These are phyloP conservation scores for Batrachochytrium dendrobatidis DNA, from an alignment of 371 early-diverging fungal genomes.

Conservation along the genomic window DNA sequence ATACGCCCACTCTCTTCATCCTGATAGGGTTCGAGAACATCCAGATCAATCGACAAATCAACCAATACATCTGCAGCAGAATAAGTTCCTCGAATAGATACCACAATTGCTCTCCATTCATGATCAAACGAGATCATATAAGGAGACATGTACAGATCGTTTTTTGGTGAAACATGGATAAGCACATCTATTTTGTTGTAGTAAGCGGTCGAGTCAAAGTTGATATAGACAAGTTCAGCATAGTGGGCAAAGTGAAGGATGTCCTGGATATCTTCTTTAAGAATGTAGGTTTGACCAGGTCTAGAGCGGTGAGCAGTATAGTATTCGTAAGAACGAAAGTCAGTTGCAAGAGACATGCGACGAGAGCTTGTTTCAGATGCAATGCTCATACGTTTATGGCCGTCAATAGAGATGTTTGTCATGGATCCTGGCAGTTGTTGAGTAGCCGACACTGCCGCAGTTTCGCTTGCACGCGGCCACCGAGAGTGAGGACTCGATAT, in stretches of 20 bases:
- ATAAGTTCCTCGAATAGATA: slow-evolving; percentile 34
- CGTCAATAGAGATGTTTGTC: neutral
- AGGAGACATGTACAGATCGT: slow-evolving; percentile 25
- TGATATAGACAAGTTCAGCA: slow-evolving; percentile 28
- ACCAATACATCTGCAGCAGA: slow-evolving; percentile 32
- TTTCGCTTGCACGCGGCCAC: too few species aligned
- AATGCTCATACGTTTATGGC: neutral
- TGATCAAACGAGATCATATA: slow-evolving; percentile 26
- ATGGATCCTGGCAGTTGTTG: too few species aligned
- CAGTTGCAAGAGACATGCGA: neutral
- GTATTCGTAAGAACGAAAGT: neutral
- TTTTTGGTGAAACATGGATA: slow-evolving; percentile 12
- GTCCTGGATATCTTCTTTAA: slow-evolving; percentile 28
- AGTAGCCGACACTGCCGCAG: too few species aligned
- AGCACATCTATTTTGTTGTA: too few species aligned
- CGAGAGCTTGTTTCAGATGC: neutral
- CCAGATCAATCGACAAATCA: slow-evolving; percentile 31
- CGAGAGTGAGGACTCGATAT: too few species aligned
- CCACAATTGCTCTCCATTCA: slow-evolving; percentile 25
- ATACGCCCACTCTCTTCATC: neutral
- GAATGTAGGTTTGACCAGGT: neutral
- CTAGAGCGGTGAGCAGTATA: neutral
- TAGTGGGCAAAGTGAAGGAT: slow-evolving; percentile 28
- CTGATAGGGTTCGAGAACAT: slow-evolving; percentile 12
- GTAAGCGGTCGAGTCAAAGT: slow-evolving; percentile 17